phyloP scores from a whole-genome alignment of 495 filamentous ascomycete species.

The Aspergillus egyptiacus region DNA sequence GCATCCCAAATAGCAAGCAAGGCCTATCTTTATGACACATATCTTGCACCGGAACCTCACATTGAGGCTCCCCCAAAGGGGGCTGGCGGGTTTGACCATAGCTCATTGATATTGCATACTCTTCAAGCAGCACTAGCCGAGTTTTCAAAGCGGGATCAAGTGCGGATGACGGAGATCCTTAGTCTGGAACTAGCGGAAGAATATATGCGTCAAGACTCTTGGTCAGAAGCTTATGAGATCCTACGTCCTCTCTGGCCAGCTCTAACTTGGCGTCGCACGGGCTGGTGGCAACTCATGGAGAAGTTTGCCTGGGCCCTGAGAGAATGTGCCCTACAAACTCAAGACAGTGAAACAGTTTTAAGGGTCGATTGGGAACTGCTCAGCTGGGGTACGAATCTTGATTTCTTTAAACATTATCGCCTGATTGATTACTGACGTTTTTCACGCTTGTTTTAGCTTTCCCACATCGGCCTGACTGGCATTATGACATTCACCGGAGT shows the following conservation, averaged over 20 bases:
- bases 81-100: conserved; percentile 56
- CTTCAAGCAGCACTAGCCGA: conserved; percentile 57
- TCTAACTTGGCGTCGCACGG: conserved; percentile 67
- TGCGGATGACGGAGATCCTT: conserved; percentile 59
- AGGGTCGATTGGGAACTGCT: conserved; percentile 82
- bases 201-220: conserved; percentile 54
- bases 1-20: conserved; percentile 62
- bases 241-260: conserved; percentile 67
- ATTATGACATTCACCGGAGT: conserved; percentile 68
- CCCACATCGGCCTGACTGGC: conserved; percentile 52
- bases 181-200: conserved; percentile 65
- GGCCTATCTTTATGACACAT: conserved; percentile 72
- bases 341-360: conserved; percentile 60
- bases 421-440: too few species aligned
- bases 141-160: conserved; percentile 58
- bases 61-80: conserved; percentile 58
- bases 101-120: conserved; percentile 52
- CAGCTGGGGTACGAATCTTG: conserved; percentile 52
- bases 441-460: conserved; percentile 44
- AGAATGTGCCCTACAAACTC: conserved; percentile 59
- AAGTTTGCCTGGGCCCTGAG: conserved; percentile 69
- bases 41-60: conserved; percentile 73
- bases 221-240: conserved; percentile 59
- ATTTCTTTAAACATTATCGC: not conserved
- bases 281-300: conserved; percentile 74